Evolutionary conservation across 495 filamentous ascomycete genomes (phyloP).

Genomic region (Thozetella sp.): DNA sequence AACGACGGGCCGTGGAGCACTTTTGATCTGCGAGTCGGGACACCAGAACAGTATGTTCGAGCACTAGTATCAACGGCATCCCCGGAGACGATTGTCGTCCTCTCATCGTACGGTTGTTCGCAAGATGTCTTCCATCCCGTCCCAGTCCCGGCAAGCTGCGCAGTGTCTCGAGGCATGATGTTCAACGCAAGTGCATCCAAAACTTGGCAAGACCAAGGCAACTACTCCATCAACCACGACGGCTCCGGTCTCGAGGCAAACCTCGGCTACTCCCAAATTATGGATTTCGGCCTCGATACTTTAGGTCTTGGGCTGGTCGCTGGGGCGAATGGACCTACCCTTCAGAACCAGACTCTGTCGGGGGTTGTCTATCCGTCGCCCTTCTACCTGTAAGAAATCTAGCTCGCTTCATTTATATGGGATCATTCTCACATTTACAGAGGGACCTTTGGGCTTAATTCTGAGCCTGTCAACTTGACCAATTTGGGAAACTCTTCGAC

Average conservation of each 20-base stretch:
- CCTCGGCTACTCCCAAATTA: slow-evolving; percentile 39
- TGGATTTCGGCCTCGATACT: slow-evolving; percentile 51
- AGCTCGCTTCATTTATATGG: background rate
- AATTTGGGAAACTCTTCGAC: slow-evolving; percentile 37
- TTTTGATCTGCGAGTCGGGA: slow-evolving; percentile 49
- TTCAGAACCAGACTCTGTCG: slow-evolving; percentile 47
- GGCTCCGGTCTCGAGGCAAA: slow-evolving; percentile 40
- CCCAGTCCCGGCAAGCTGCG: slow-evolving; percentile 38
- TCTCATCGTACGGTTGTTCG: slow-evolving; percentile 28
- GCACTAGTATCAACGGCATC: slow-evolving; percentile 47
- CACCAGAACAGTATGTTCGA: slow-evolving; percentile 44
- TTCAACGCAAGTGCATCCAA: slow-evolving; percentile 49
- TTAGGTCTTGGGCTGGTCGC: slow-evolving; percentile 40
- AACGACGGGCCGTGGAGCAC: slow-evolving; percentile 57
- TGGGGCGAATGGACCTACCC: slow-evolving; percentile 31
- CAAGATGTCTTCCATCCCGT: slow-evolving; percentile 16
- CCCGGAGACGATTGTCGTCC: slow-evolving; percentile 42
- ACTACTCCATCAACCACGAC: slow-evolving; percentile 33
- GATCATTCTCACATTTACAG: slow-evolving; percentile 14
- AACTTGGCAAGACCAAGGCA: slow-evolving; percentile 43
- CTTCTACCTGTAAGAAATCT: slow-evolving; percentile 46
- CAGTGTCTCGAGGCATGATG: slow-evolving; percentile 40
- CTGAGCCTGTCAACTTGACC: slow-evolving; percentile 49
- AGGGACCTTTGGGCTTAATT: slow-evolving; percentile 53
- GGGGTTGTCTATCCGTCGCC: slow-evolving; percentile 39